A percentile compares a stretch with the other conserved stretches of the same genome.
Evolutionary conservation across 768 basidiomycete species (phyloP).

Genomic region (Lactarius indigo): DNA sequence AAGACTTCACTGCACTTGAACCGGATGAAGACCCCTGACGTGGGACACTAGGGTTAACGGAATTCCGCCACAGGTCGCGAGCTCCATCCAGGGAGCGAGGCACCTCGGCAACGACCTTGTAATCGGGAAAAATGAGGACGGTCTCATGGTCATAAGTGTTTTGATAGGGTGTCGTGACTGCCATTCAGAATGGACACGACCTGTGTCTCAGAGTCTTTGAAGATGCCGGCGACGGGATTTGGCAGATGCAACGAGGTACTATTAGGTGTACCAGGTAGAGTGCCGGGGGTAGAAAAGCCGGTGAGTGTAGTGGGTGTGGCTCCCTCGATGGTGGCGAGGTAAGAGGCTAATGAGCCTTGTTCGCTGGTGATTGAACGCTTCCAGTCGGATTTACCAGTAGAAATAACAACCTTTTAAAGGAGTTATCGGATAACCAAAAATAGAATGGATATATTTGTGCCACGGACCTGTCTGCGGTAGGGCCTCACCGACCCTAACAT

Average conservation of each 20-base stretch:
- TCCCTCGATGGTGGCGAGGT: slow-evolving; percentile 36
- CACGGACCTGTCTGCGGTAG: slow-evolving; percentile 73
- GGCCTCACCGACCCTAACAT: slow-evolving; percentile 87
- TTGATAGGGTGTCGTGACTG: slow-evolving; percentile 71
- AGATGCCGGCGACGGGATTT: slow-evolving; percentile 48
- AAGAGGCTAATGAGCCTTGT: slow-evolving; percentile 64
- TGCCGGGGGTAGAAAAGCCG: slow-evolving; percentile 10
- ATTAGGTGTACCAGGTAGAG: slow-evolving; percentile 26
- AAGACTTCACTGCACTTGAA: slow-evolving; percentile 56
- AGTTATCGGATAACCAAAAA: slow-evolving; percentile 16
- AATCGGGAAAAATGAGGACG: slow-evolving; percentile 91
- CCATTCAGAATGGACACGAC: slow-evolving; percentile 78
- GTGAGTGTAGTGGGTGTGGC: slow-evolving; percentile 12
- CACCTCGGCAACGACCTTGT: slow-evolving; percentile 75
- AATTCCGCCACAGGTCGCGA: slow-evolving; percentile 58
- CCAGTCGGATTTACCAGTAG: slow-evolving; percentile 91
- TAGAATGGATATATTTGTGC: background rate
- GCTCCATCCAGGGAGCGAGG: slow-evolving; percentile 63
- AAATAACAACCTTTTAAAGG: slow-evolving; percentile 67
- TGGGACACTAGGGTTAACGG: slow-evolving; percentile 57
- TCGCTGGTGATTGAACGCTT: slow-evolving; percentile 72
- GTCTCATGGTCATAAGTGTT: slow-evolving; percentile 63
- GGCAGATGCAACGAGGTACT: background rate
- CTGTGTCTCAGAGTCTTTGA: slow-evolving; percentile 50
- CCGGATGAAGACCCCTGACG: slow-evolving; percentile 44